Percentiles rank a stretch among this genome's conserved stretches.
These are phyloP conservation scores for Alternaria viburni DNA, from an alignment of 2,329 filamentous ascomycete genomes.

Conservation along the genomic window DNA sequence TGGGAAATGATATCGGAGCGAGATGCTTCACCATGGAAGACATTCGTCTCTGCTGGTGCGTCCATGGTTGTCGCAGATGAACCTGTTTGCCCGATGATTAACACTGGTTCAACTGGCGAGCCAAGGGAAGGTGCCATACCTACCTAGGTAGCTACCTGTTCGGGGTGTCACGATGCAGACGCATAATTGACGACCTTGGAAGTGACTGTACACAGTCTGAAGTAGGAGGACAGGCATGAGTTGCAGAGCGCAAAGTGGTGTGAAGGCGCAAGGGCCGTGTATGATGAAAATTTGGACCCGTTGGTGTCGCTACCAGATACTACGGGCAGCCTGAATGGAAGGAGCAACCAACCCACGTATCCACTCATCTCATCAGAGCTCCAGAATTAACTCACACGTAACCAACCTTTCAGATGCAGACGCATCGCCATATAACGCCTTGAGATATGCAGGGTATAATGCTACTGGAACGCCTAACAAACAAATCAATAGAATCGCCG, in stretches of 20 bases:
- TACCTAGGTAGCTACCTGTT: background rate
- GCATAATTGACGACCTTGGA: no score
- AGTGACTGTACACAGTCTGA: background rate
- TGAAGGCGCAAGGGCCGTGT: background rate
- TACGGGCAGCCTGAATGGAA: background rate
- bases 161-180: background rate
- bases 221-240: background rate
- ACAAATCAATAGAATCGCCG: background rate
- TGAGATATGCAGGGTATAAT: slow-evolving; percentile 28
- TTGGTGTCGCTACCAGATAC: background rate
- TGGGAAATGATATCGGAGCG: background rate
- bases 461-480: slow-evolving; percentile 12
- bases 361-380: background rate
- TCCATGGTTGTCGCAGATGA: background rate
- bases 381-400: background rate
- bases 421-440: slow-evolving; percentile 8
- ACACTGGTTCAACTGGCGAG: background rate
- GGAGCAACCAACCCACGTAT: background rate
- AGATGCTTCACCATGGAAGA: background rate
- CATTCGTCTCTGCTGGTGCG: background rate
- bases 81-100: background rate
- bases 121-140: background rate
- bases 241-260: background rate
- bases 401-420: background rate
- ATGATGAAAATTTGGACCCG: background rate